Base-by-base conservation (phyloP, 352 stramenopile species). In the Pythium brassicae region DNA sequence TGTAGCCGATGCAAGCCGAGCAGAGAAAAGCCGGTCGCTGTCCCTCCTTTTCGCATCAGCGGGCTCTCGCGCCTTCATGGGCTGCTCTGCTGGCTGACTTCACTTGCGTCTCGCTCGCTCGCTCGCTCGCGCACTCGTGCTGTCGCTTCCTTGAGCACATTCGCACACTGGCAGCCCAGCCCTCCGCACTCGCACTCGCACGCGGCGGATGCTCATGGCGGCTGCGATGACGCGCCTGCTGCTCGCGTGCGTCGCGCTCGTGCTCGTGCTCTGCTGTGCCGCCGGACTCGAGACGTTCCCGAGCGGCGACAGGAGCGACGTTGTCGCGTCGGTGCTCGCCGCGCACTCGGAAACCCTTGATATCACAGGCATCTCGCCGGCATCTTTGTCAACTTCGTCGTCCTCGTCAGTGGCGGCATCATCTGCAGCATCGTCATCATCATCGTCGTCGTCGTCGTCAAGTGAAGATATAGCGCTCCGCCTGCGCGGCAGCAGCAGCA, bases 261-360 rank as follows among this genome's bases (percentile, higher is more conserved):
- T 15, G 14, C 35, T 40, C 14, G 11, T 12, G 17, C 37, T 19
- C 12, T 43, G 37, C 37, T 1, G 42, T 4, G 23, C 26, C 42
- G 48, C 52, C 22, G 39, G n/a, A 2, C 26, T 58, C 22, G 45
- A 54, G 17, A 39, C 23, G 20, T 60, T 60, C 47, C 35, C 54
- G 26, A 35, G 52, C 25, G 45, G 23, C n/a, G 42, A 47, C n/a
- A 27, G 46, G 37, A 4, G n/a, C 25, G 39, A 35, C 14, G 25
- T 55, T 35, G 46, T 60, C 17, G 54, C 34, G 9, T 46, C 45
- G 10, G 44, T 60, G 23, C 34, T 54, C 46, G 54, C 54, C 29
- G 44, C 54, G 17, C 54, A 48, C 20, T 26, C 52, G 7, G 44
- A 26, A 25, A 45, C 47, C 9, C 14, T 52, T 10, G 3, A 27